Base-by-base conservation (phyloP, 768 basidiomycete genomes). In the Lentinula guzmanii region DNA sequence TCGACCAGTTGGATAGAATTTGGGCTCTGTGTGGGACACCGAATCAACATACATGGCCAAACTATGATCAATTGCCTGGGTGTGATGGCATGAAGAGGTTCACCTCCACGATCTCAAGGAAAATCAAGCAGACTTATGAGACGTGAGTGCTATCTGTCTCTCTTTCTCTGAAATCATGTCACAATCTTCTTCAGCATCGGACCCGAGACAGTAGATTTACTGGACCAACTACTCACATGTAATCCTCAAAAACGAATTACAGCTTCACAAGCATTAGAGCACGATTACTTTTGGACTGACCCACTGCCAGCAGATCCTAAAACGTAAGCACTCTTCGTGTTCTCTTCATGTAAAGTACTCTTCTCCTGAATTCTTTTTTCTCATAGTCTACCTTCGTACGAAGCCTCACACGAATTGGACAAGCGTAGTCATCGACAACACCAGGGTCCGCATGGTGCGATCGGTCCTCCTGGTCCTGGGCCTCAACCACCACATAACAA, bases 281-380 rank as follows among this genome's bases (percentile, higher is more conserved):
- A 98, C 70, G 87, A 91, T 18, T 98, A 94, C 77, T 97, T 98
- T 72, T 97, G 93, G 92, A 87, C 86, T 0, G 87, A 91, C 64
- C 95, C 96, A 0, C 67, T 93, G 41, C 91, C 95, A 39, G 90
- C 90, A 21, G 90, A 92, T 74, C 91, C 90, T 1, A 90, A 87
- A 71, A 82, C 83, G 91, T 91, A 67, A 61, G 85, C 76, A 3
- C 21, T 51, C 56, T 21, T 8, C 24, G 13, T 28, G 5, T 18
- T 8, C 3, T 28, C 28, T 28, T 0, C 28, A 28, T 28, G 28
- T 28, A 28, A 28, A 28, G 3, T 28, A 4, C 28, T 3, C 28
- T 3, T 28, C 0, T 28, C 28, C 28, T 37, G 18, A 31, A 16
- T 54, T 43, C 52, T 28, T 42, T 5, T 8, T 48, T 18, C 3